Percentiles rank a stretch among this genome's conserved stretches.
Evolutionary conservation across 2,329 filamentous ascomycete species (phyloP).

Genomic region (Sarocladium oryzae): DNA sequence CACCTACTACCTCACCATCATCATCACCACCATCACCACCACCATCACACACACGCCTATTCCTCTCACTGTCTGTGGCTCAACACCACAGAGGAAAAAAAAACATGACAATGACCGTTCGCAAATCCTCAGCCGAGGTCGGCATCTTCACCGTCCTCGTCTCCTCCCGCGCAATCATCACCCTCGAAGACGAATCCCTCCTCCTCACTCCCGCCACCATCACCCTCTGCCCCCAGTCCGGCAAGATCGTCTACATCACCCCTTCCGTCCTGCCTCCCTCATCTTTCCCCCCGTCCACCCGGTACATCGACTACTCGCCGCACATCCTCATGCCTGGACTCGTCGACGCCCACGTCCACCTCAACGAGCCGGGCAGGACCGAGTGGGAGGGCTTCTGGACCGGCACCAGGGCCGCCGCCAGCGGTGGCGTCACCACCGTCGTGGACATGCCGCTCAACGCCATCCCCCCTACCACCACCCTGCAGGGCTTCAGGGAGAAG

Average conservation of each 20-base stretch:
- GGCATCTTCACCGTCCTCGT: conserved; percentile 64
- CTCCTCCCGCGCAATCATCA: conserved; percentile 77
- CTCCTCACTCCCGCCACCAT: conserved; percentile 76
- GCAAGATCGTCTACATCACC: conserved; percentile 76
- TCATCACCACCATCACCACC: neutral
- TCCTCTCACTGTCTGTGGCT: no score
- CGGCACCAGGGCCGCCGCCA: conserved; percentile 86
- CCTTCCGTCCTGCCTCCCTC: conserved; percentile 67
- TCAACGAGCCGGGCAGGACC: conserved; percentile 93
- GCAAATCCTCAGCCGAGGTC: conserved; percentile 17
- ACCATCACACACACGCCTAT: neutral
- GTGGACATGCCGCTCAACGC: conserved; percentile 98
- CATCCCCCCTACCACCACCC: conserved; percentile 90
- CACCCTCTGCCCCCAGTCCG: conserved; percentile 66
- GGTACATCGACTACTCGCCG: conserved; percentile 80
- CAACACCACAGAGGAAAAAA: neutral
- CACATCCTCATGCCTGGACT: conserved; percentile 81
- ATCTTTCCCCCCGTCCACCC: conserved; percentile 64
- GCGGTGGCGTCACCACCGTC: conserved; percentile 93
- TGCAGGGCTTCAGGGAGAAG: conserved; percentile 77
- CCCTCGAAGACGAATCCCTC: conserved; percentile 55
- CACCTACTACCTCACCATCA: no score
- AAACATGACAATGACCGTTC: conserved; percentile 3
- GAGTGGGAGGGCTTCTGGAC: conserved; percentile 99
- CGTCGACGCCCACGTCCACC: conserved; percentile 94